Evolutionary conservation across 164 flowering plant genomes (phyloP), one percentile per base, ranked within the genome.

Genomic region (Annona cherimola): DNA sequence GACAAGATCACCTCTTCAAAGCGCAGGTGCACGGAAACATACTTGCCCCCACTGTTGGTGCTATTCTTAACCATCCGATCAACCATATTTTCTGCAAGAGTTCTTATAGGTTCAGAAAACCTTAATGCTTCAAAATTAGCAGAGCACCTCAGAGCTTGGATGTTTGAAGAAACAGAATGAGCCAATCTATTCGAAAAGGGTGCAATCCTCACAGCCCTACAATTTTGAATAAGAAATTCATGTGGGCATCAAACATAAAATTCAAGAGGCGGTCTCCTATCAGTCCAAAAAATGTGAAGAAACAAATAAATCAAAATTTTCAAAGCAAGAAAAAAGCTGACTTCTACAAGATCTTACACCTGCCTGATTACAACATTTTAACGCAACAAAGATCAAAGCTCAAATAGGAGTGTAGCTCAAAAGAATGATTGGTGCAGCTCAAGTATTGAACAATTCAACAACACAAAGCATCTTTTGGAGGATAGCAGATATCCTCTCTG

Each of bases 171-270:
- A 79, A 90, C 97, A 50, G 84, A 84, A 78, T 87, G 87, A 65
- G 99, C 94, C 84, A 95, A 76, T 79, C 97, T 89, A 80, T 95
- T 95, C 68, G 99, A 90, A 75, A 95, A 95, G n/a, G 99, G 98
- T 39, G 99, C 97, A 79, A 95, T 87, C 1, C 98, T 90, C 20
- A 93, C 97, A 76, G 92, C 97, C 81, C 99, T 95, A 86, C 77
- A 79, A 20, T 67, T 41, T 42, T 4, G 41, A 73, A 65, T 26
- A 61, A 14, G 59, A 71, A 61, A 16, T 67, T 43, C 68, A 68
- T 18, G 66, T 71, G 67, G 50, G 39, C 67, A 14, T 50, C 14
- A 50, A 9, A 16, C 14, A 9, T 9, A 50, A 50, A 16, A 11
- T 50, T 50, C 57, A 50, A 50, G 35, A 26, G 35, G 35, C 35